These are phyloP conservation scores for Yarrowia keelungensis DNA, from an alignment of 805 yeast species.

Conservation along the genomic window DNA sequence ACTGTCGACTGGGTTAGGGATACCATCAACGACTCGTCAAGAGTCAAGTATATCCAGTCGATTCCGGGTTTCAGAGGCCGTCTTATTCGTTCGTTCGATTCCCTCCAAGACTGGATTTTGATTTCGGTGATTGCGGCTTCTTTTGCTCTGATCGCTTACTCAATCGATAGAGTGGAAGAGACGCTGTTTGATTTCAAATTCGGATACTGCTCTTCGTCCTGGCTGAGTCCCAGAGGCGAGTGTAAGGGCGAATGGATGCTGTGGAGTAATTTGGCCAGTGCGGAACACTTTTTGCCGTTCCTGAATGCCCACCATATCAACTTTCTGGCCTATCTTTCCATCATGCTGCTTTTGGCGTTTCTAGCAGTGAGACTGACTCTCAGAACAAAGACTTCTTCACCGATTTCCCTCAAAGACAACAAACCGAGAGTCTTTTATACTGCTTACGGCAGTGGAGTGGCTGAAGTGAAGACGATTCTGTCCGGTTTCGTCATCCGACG, in stretches of 20 bases:
- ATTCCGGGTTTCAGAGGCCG: slow-evolving; percentile 50
- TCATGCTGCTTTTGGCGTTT: slow-evolving; percentile 55
- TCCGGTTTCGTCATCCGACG: slow-evolving; percentile 64
- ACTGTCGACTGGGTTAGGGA: slow-evolving; percentile 67
- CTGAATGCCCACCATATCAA: background rate
- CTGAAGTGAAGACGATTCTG: slow-evolving; percentile 65
- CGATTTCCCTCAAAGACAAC: slow-evolving; percentile 42
- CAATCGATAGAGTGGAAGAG: slow-evolving; percentile 58
- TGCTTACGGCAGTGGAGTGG: slow-evolving; percentile 67
- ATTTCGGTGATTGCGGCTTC: slow-evolving; percentile 56
- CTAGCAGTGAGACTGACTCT: slow-evolving; percentile 57
- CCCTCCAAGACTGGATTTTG: slow-evolving; percentile 58
- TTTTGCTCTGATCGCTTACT: slow-evolving; percentile 59
- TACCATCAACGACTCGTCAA: slow-evolving; percentile 54
- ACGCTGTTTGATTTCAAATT: slow-evolving; percentile 58
- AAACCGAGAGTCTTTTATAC: slow-evolving; percentile 53
- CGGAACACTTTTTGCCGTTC: slow-evolving; percentile 11
- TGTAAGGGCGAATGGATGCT: slow-evolving; percentile 55
- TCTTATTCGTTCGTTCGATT: slow-evolving; percentile 50
- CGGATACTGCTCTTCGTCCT: slow-evolving; percentile 59
- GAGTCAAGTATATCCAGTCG: slow-evolving; percentile 53
- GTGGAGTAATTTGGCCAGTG: slow-evolving; percentile 51
- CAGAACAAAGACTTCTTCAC: slow-evolving; percentile 54
- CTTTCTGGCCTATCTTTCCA: slow-evolving; percentile 51
- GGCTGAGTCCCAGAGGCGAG: slow-evolving; percentile 47